phyloP scores from a whole-genome alignment of 495 filamentous ascomycete species.

The Neurospora sp. region DNA sequence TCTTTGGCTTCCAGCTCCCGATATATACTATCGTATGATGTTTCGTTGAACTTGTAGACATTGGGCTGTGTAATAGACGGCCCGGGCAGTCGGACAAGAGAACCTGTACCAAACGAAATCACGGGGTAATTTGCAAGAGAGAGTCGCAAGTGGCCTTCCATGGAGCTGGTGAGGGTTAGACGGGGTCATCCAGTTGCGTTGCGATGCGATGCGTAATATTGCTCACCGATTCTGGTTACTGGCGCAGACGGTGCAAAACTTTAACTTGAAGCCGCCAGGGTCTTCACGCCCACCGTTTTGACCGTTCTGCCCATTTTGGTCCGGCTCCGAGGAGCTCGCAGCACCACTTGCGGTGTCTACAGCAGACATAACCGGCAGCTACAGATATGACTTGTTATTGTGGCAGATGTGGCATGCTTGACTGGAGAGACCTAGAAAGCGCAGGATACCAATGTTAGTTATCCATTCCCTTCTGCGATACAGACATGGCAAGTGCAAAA shows the following conservation, averaged over 20 bases:
- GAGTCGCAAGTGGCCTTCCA: slow-evolving; percentile 93
- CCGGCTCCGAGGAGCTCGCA: slow-evolving; percentile 14
- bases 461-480: neutral
- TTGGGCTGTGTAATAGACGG: slow-evolving; percentile 88
- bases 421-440: neutral
- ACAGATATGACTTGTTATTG: neutral
- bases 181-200: neutral
- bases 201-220: neutral
- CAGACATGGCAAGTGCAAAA: neutral
- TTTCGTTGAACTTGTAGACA: slow-evolving; percentile 93
- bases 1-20: slow-evolving; percentile 79
- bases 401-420: neutral
- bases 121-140: slow-evolving; percentile 81
- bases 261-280: slow-evolving; percentile 59
- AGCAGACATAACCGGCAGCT: neutral
- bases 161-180: slow-evolving; percentile 47
- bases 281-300: slow-evolving; percentile 33
- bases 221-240: slow-evolving; percentile 87
- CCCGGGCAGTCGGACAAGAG: slow-evolving; percentile 86
- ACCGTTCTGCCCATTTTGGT: slow-evolving; percentile 1
- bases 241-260: slow-evolving; percentile 97
- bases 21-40: slow-evolving; percentile 87
- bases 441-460: neutral
- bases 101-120: slow-evolving; percentile 96
- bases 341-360: slow-evolving; percentile 27